Conservation (phyloP, 140 eudicot species). For the Senecio squalidus region DNA sequence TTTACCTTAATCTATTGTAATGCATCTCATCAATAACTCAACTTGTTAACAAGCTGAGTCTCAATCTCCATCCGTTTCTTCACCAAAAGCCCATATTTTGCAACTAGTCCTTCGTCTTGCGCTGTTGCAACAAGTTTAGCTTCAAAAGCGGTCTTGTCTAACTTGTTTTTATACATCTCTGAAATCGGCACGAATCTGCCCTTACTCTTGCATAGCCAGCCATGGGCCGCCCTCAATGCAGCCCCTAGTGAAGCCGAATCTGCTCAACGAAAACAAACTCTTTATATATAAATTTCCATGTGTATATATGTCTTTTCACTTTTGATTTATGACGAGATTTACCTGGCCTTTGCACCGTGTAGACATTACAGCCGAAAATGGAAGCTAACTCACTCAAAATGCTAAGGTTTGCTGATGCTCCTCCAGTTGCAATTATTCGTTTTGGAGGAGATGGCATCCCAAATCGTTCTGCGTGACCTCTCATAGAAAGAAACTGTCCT, state of each 20-base stretch:
- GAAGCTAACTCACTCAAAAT: constrained; percentile 63
- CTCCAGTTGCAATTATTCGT: constrained; percentile 89
- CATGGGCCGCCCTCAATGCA: constrained; percentile 93
- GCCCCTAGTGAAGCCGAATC: constrained; percentile 94
- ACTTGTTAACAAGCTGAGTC: constrained; percentile 53
- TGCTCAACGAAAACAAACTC: constrained; percentile 18
- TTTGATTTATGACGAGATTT: not conserved
- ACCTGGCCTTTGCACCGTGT: constrained; percentile 83
- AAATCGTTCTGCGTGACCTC: constrained; percentile 82
- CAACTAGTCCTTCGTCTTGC: constrained; percentile 47
- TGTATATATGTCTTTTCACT: not conserved
- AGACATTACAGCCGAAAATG: constrained; percentile 74
- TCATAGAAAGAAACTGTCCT: constrained; percentile 87
- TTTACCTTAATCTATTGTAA: too few relatives aligned
- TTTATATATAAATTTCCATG: not conserved
- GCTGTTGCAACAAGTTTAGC: constrained; percentile 61
- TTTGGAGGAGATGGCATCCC: constrained; percentile 96
- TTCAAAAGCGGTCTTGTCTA: constrained; percentile 65
- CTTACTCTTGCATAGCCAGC: constrained; percentile 75
- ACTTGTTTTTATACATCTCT: constrained; percentile 47
- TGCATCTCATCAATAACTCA: constrained; percentile 43
- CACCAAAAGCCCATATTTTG: constrained; percentile 60
- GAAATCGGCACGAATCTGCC: constrained; percentile 67
- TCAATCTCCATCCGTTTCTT: constrained; percentile 80
- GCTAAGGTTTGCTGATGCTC: constrained; percentile 76